These are phyloP conservation scores for Graphium sp. DNA, from an alignment of 2,329 filamentous ascomycete genomes.

Conservation along the genomic window DNA sequence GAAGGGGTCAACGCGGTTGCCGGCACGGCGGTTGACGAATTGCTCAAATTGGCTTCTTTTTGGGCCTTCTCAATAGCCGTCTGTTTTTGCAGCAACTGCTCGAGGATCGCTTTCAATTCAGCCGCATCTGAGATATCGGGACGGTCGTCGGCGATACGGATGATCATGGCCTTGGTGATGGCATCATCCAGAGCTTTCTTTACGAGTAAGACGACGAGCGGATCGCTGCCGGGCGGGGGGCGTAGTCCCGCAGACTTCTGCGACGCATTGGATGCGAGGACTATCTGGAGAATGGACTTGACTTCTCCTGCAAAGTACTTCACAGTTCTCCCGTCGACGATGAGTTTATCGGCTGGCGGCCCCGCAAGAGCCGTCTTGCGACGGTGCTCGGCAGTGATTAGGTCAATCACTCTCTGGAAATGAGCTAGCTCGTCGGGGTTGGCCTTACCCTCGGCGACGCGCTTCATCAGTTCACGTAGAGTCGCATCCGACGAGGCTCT, in stretches of 20 bases:
- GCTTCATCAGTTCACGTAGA: conserved; percentile 66
- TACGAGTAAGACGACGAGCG: conserved; percentile 37
- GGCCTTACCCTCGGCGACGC: conserved; percentile 61
- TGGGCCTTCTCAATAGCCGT: conserved; percentile 5
- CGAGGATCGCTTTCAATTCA: conserved; percentile 34
- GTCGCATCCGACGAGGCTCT: conserved; percentile 56
- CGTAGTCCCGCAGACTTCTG: conserved; percentile 35
- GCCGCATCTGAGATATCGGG: conserved; percentile 33
- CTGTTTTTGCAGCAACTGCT: conserved; percentile 21
- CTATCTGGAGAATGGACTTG: conserved; percentile 37
- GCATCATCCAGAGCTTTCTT: conserved; percentile 39
- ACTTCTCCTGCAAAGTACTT: conserved; percentile 45
- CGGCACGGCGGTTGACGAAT: background rate
- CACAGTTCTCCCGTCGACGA: conserved; percentile 37
- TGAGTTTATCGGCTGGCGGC: conserved; percentile 34
- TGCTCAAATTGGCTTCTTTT: conserved; percentile 7
- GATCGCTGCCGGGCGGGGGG: conserved; percentile 35
- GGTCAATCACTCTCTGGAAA: conserved; percentile 69
- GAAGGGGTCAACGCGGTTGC: background rate
- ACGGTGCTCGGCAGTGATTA: conserved; percentile 47
- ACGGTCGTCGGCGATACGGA: conserved; percentile 32
- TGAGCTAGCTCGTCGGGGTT: conserved; percentile 53
- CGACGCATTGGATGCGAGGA: conserved; percentile 38
- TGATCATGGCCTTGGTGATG: conserved; percentile 29
- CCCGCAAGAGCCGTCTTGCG: conserved; percentile 30